Percentiles rank a stretch among this genome's conserved stretches.
phyloP scores from a whole-genome alignment of 805 yeast genomes.

The Metschnikowia borealis region DNA sequence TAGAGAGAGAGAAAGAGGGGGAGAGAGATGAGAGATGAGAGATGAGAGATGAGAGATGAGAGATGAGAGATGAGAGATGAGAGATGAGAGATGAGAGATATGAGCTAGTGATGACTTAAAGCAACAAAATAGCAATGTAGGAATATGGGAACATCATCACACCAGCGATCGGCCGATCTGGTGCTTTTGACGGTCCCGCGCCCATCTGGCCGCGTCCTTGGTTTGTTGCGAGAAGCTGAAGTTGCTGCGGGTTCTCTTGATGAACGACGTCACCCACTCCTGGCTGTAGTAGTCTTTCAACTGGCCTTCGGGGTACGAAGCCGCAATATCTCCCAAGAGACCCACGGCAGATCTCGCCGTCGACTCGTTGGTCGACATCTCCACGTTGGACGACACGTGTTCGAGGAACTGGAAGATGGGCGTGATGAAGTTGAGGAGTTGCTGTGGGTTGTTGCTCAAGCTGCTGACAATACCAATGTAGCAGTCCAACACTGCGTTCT shows the following conservation, averaged over 20 bases:
- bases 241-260: slow-evolving; percentile 68
- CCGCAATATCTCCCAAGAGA: slow-evolving; percentile 85
- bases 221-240: slow-evolving; percentile 60
- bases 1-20: not conserved
- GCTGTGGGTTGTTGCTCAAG: slow-evolving; percentile 62
- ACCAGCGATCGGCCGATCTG: slow-evolving; percentile 17
- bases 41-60: slow-evolving; percentile 6
- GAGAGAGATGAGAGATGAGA: slow-evolving; percentile 9
- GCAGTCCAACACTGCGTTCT: slow-evolving; percentile 90
- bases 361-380: slow-evolving; percentile 59
- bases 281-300: slow-evolving; percentile 62
- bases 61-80: not conserved
- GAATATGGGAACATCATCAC: too few relatives aligned
- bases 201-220: slow-evolving; percentile 95
- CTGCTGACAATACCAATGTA: slow-evolving; percentile 95
- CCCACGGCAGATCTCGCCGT: slow-evolving; percentile 85
- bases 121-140: too few relatives aligned
- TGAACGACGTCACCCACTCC: slow-evolving; percentile 76
- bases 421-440: slow-evolving; percentile 60
- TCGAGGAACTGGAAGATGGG: slow-evolving; percentile 69
- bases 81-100: slow-evolving; percentile 4
- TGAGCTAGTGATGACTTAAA: too few relatives aligned
- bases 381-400: slow-evolving; percentile 54
- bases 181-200: slow-evolving; percentile 75
- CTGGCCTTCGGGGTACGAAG: slow-evolving; percentile 78